Evolutionary conservation across 2,329 filamentous ascomycete species (phyloP), one percentile per base, ranked within the genome.

Genomic region (Aspergillus aculeatinus): DNA sequence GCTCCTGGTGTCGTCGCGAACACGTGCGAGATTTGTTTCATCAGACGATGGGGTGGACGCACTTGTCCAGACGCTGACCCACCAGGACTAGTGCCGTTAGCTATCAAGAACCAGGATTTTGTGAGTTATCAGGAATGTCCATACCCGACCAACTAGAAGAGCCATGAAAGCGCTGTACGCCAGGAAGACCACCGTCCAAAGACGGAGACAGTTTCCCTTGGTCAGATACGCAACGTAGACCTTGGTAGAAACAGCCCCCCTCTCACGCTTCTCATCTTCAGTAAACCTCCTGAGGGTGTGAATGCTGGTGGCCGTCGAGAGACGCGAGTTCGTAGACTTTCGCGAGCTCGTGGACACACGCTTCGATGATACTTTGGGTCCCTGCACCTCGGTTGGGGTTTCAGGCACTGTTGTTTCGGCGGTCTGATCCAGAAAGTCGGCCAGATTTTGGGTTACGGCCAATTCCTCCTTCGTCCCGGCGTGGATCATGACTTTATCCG

Each of bases 201-300:
- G 86, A 14, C 77, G 70, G 65, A 80, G 79, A 10, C 88, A 87
- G 16, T 89, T 90, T 62, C 85, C 89, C 25, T 87, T 85, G 10
- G 80, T 80, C 14, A 93, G 74, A 68, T 93, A 95, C 0, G 82
- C 81, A 12, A 79, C 69, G 63, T 93, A 94, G n/a, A 93, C 82
- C 6, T 80, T 80, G 23, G 80, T 80, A 66, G 88, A 88, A 33
- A 94, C 86, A 5, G 87, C 83, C 1, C 91, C 91, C 56, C 83
- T 83, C 70, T 91, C 89, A 59, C 87, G 83, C n/a, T 78, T 79
- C 72, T 95, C 91, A 2, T 92, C 89, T 69, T 92, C 87, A 27
- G 90, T 85, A 65, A 93, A 94, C 72, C 91, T 89, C 64, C 86
- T 87, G 0, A 86, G 82, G 5, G 72, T 57, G 59, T 58, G 61